Percentiles rank a stretch among this genome's conserved stretches.
Evolutionary conservation across 2,329 filamentous ascomycete species (phyloP).

Genomic region (Neopestalotiopsis rosae): DNA sequence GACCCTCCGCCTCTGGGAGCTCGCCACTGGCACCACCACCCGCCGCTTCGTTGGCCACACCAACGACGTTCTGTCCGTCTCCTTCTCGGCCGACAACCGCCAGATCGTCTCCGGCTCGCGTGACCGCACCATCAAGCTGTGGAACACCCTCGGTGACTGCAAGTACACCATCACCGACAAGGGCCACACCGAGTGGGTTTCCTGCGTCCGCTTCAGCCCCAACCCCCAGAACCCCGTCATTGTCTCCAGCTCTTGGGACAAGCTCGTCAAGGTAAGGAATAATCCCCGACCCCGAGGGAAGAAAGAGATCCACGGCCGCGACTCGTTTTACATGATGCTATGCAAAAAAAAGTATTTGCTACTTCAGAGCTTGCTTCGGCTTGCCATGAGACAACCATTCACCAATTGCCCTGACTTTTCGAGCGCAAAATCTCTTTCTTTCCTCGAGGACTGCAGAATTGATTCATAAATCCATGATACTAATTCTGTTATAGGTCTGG

Average conservation of each 20-base stretch:
- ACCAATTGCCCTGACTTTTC: conserved; percentile 79
- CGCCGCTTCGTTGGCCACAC: conserved; percentile 98
- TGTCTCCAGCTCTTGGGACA: conserved; percentile 98
- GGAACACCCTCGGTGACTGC: conserved; percentile 99
- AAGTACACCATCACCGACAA: conserved; percentile 99
- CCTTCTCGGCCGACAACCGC: conserved; percentile 99
- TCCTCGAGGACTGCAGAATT: not conserved
- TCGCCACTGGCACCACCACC: conserved; percentile 95
- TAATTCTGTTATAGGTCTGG: conserved; percentile 75
- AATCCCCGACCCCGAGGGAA: conserved; percentile 14
- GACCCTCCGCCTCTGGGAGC: conserved; percentile 99
- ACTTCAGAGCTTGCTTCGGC: conserved; percentile 92
- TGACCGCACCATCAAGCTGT: conserved; percentile 99
- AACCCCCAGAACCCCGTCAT: conserved; percentile 99
- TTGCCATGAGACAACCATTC: conserved; percentile 97
- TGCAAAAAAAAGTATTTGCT: conserved; percentile 97
- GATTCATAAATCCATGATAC: not conserved
- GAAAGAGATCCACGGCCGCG: conserved; percentile 1
- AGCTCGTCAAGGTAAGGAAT: conserved; percentile 91
- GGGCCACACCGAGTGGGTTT: conserved; percentile 99
- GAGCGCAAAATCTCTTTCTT: conserved; percentile 32
- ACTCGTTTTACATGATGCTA: conserved; percentile 79
- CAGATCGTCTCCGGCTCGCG: conserved; percentile 99
- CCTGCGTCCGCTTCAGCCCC: conserved; percentile 98
- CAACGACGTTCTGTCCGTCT: conserved; percentile 99